phyloP scores from a whole-genome alignment of 345 rosid genomes.

The Eucalyptus decipiens region DNA sequence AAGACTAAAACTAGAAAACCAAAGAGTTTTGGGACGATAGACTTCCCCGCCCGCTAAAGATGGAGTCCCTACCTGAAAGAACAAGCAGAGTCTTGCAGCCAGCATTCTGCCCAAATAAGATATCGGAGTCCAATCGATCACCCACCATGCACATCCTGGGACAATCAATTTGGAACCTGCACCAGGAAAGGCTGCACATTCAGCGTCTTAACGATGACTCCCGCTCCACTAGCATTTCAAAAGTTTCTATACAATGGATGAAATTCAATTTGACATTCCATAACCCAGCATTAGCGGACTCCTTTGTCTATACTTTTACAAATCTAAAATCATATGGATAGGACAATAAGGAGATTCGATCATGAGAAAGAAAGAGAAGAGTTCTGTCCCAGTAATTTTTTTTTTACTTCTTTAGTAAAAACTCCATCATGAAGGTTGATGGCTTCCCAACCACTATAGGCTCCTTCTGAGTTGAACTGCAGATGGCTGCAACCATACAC shows the following conservation, averaged over 20 bases:
- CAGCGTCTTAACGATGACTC: neutral
- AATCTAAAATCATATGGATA: neutral
- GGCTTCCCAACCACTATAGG: slow-evolving; percentile 95
- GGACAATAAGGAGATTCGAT: neutral
- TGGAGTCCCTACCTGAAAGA: slow-evolving; percentile 41
- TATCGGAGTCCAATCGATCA: slow-evolving; percentile 86
- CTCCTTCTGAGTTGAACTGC: slow-evolving; percentile 65
- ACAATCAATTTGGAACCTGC: slow-evolving; percentile 31
- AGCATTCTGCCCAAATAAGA: slow-evolving; percentile 69
- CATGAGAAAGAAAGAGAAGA: neutral
- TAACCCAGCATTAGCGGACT: neutral
- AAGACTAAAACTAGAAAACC: neutral
- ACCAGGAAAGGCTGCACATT: neutral
- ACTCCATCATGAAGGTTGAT: slow-evolving; percentile 87
- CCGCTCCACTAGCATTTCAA: neutral
- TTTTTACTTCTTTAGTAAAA: slow-evolving; percentile 64
- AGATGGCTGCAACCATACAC: slow-evolving; percentile 81
- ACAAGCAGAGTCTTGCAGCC: slow-evolving; percentile 95
- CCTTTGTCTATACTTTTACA: neutral
- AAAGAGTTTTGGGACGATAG: neutral
- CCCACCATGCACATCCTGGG: slow-evolving; percentile 97
- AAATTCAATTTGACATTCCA: neutral
- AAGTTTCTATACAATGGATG: neutral
- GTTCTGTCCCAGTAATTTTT: neutral
- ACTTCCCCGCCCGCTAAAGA: neutral